Percentiles rank a stretch among this genome's conserved stretches.
These are phyloP conservation scores for Metschnikowia reukaufii DNA, from an alignment of 805 yeast species.

Conservation along the genomic window DNA sequence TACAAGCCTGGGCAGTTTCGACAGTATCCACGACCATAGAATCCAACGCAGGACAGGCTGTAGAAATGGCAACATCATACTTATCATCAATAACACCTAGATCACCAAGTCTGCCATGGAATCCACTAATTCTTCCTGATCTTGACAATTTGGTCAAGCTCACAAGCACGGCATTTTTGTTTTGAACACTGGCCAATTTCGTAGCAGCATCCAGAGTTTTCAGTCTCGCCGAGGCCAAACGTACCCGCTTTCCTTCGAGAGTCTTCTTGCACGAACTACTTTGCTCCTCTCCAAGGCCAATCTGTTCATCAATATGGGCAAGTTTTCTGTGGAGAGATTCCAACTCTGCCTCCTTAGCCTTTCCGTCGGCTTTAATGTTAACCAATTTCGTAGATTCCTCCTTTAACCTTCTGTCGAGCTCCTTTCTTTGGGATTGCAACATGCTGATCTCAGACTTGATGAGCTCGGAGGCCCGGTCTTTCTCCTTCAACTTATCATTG, in stretches of 20 bases:
- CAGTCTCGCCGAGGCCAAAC: conserved; percentile 56
- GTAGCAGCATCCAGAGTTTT: conserved; percentile 65
- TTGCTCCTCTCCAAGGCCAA: conserved; percentile 57
- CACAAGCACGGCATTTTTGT: conserved; percentile 70
- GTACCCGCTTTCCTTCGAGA: conserved; percentile 54
- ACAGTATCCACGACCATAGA: conserved; percentile 88
- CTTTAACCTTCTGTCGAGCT: conserved; percentile 45
- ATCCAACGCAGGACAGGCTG: conserved; percentile 89
- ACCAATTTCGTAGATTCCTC: conserved; percentile 45
- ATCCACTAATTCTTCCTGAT: conserved; percentile 81
- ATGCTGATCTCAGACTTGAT: conserved; percentile 65
- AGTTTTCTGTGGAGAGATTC: conserved; percentile 49
- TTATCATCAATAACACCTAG: conserved; percentile 86
- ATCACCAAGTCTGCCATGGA: conserved; percentile 89
- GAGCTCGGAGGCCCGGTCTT: conserved; percentile 64
- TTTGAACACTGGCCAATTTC: conserved; percentile 55
- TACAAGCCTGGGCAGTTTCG: conserved; percentile 59
- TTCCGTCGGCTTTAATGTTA: conserved; percentile 47
- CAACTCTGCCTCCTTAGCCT: conserved; percentile 48
- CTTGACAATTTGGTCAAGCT: conserved; percentile 68
- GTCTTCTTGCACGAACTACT: conserved; percentile 48
- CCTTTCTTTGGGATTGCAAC: conserved; percentile 46
- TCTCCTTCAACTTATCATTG: conserved; percentile 63
- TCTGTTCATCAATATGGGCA: conserved; percentile 51
- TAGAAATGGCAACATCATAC: conserved; percentile 91